A percentile compares a stretch with the other conserved stretches of the same genome.
phyloP scores from a whole-genome alignment of 345 rosid species.

The Lepidium aucheri region DNA sequence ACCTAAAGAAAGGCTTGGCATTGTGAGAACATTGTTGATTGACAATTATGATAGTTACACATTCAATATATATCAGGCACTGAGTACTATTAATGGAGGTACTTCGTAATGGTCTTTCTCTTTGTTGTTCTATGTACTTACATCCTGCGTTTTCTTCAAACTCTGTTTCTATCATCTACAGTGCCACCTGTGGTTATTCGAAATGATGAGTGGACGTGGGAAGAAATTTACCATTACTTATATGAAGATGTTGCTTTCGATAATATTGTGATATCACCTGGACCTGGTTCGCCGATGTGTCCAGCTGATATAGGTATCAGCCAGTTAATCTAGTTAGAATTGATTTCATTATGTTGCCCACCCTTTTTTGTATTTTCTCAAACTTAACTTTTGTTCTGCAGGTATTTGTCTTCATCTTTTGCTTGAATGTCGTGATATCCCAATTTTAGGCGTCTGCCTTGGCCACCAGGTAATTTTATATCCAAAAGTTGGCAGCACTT shows the following conservation, averaged over 20 bases:
- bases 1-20: slow-evolving; percentile 41
- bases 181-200: slow-evolving; percentile 85
- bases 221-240: slow-evolving; percentile 45
- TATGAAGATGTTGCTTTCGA: slow-evolving; percentile 69
- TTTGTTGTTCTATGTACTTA: neutral
- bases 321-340: neutral
- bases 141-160: neutral
- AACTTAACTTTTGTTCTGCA: slow-evolving; percentile 33
- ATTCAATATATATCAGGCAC: slow-evolving; percentile 77
- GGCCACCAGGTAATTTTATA: slow-evolving; percentile 75
- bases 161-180: slow-evolving; percentile 11
- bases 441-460: slow-evolving; percentile 87
- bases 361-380: slow-evolving; percentile 12
- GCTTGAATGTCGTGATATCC: slow-evolving; percentile 75
- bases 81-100: slow-evolving; percentile 86
- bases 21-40: slow-evolving; percentile 76
- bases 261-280: slow-evolving; percentile 91
- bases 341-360: neutral
- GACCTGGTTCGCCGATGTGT: slow-evolving; percentile 91
- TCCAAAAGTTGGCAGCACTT: neutral
- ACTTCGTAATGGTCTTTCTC: neutral
- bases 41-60: slow-evolving; percentile 98
- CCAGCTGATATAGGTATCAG: slow-evolving; percentile 70
- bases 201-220: slow-evolving; percentile 87
- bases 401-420: slow-evolving; percentile 85